phyloP scores from a whole-genome alignment of 768 basidiomycete genomes.

The Agaricus subrufescens region DNA sequence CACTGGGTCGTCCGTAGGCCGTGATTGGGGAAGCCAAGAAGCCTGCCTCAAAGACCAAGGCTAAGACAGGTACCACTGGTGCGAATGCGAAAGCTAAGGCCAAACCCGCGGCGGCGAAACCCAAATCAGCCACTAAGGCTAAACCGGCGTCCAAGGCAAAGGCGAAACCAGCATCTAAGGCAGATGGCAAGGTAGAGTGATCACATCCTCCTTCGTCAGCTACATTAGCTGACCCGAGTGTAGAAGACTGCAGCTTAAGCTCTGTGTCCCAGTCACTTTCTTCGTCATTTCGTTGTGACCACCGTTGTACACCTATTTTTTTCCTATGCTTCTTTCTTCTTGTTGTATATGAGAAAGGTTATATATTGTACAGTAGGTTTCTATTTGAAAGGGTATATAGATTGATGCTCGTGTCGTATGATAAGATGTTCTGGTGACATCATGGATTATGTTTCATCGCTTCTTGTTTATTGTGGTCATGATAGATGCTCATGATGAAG shows the following conservation, averaged over 20 bases:
- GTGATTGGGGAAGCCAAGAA: conserved; percentile 37
- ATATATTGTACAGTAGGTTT: conserved; percentile 11
- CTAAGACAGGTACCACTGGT: conserved; percentile 18
- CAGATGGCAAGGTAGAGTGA: conserved; percentile 14
- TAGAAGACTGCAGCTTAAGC: not conserved
- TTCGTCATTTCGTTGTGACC: not conserved
- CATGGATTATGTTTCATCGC: not conserved
- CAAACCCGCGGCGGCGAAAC: conserved; percentile 23
- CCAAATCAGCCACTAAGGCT: conserved; percentile 22
- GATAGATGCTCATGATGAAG: conserved; percentile 15
- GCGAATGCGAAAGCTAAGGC: conserved; percentile 28
- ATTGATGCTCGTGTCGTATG: not conserved
- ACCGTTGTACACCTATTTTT: not conserved
- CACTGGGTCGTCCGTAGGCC: conserved; percentile 14
- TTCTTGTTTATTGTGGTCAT: not conserved
- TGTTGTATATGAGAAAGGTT: not conserved
- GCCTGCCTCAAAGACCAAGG: conserved; percentile 25
- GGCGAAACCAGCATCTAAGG: conserved; percentile 27
- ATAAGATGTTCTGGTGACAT: not conserved
- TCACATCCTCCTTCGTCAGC: not conserved
- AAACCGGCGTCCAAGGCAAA: conserved; percentile 20
- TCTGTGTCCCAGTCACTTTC: not conserved
- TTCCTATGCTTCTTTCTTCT: not conserved
- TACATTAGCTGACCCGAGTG: not conserved
- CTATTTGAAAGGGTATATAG: not conserved